phyloP scores from a whole-genome alignment of 805 yeast genomes.

The Saccharomycopsis olivae region DNA sequence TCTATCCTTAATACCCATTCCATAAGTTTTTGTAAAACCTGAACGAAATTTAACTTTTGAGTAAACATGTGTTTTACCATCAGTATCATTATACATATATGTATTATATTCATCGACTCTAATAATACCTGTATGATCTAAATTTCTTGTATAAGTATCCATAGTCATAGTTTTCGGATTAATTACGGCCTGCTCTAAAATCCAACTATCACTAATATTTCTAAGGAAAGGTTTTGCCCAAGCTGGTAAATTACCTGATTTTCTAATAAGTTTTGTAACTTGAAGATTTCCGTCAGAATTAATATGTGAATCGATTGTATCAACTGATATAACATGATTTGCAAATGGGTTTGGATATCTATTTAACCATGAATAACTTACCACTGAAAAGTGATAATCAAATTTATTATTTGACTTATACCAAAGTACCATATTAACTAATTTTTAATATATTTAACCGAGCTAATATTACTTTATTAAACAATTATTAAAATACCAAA shows the following conservation, averaged over 20 bases:
- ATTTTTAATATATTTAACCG: too few relatives aligned
- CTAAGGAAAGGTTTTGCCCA: constrained; percentile 75
- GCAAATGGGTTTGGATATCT: too few relatives aligned
- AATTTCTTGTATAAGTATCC: constrained; percentile 65
- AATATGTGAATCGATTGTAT: too few relatives aligned
- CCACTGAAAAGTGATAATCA: too few relatives aligned
- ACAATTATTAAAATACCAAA: too few relatives aligned
- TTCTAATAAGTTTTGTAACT: constrained; percentile 67
- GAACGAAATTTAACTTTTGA: constrained; percentile 62
- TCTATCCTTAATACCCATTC: too few relatives aligned
- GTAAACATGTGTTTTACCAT: constrained; percentile 34
- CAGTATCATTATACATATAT: constrained; percentile 32
- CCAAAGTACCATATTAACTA: too few relatives aligned
- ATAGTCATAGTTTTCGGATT: constrained; percentile 48
- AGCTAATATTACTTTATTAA: too few relatives aligned
- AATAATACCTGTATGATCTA: constrained; percentile 73
- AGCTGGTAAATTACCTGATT: constrained; percentile 69
- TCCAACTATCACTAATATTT: constrained; percentile 61
- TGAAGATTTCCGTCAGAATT: too few relatives aligned
- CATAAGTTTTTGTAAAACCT: constrained; percentile 38
- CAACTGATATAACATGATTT: too few relatives aligned
- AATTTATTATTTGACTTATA: too few relatives aligned
- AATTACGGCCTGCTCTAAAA: constrained; percentile 67
- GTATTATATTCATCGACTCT: constrained; percentile 68
- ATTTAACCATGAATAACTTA: too few relatives aligned